phyloP scores from a whole-genome alignment of 2,329 filamentous ascomycete genomes.

The Clarireedia paspali region DNA sequence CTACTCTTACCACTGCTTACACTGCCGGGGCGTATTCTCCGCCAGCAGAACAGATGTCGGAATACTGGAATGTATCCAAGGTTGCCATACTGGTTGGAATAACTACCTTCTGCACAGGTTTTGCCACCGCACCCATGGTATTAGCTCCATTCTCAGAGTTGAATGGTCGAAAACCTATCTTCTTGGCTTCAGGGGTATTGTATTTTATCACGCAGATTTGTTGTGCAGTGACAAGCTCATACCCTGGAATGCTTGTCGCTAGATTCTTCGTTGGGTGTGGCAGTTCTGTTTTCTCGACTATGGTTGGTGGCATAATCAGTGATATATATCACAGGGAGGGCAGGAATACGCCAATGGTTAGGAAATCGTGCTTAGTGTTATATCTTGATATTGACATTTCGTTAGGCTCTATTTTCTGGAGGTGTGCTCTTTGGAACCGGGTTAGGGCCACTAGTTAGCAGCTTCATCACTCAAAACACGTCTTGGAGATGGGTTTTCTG shows the following conservation, averaged over 20 bases:
- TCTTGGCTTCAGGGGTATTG: conserved; percentile 63
- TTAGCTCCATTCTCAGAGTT: conserved; percentile 84
- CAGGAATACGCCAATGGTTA: conserved; percentile 77
- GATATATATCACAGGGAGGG: conserved; percentile 75
- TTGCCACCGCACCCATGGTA: conserved; percentile 77
- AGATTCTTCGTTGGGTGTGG: conserved; percentile 74
- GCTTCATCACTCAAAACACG: conserved; percentile 59
- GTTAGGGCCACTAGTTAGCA: conserved; percentile 63
- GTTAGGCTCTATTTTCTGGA: conserved; percentile 62
- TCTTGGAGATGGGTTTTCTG: conserved; percentile 87
- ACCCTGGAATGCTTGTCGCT: conserved; percentile 66
- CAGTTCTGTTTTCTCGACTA: conserved; percentile 72
- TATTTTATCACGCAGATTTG: conserved; percentile 65
- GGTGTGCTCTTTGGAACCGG: conserved; percentile 73
- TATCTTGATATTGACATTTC: background rate
- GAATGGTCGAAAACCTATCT: conserved; percentile 78
- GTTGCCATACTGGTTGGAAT: conserved; percentile 68
- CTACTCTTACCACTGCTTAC: conserved; percentile 72
- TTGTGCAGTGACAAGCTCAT: conserved; percentile 62
- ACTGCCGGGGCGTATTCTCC: conserved; percentile 75
- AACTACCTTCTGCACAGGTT: conserved; percentile 74
- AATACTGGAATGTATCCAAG: conserved; percentile 55
- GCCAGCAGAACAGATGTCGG: conserved; percentile 54
- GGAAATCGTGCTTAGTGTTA: background rate
- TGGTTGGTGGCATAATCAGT: conserved; percentile 86